Percentiles rank a stretch among this genome's conserved stretches.
These are phyloP conservation scores for Pythium brachiatum DNA, from an alignment of 352 stramenopile genomes.

Conservation along the genomic window DNA sequence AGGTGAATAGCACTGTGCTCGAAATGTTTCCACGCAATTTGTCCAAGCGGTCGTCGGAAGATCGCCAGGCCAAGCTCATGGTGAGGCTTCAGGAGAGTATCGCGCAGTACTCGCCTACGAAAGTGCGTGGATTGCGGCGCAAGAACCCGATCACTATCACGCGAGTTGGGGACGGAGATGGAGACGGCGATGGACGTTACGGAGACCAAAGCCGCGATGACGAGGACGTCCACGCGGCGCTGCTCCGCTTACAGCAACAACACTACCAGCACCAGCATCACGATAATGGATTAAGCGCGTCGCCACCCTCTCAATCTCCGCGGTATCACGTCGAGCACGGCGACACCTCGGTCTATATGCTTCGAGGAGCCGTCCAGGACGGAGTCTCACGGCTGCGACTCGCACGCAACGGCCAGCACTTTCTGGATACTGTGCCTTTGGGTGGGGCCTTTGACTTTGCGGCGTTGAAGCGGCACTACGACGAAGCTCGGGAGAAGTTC, in stretches of 20 bases:
- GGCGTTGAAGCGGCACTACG: constrained; percentile 19
- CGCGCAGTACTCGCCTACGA: constrained; percentile 49
- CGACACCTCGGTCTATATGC: constrained; percentile 44
- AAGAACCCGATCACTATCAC: constrained; percentile 15
- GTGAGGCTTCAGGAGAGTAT: constrained; percentile 45
- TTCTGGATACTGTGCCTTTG: constrained; percentile 37
- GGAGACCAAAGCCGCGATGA: neutral
- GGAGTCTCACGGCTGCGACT: constrained; percentile 43
- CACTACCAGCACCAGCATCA: neutral
- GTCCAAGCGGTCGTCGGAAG: constrained; percentile 36
- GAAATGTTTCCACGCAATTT: constrained; percentile 41
- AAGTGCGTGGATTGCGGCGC: constrained; percentile 29
- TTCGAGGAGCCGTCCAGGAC: constrained; percentile 54
- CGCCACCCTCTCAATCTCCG: neutral
- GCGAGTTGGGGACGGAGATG: neutral
- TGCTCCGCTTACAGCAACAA: constrained; percentile 15
- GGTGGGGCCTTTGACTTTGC: constrained; percentile 34
- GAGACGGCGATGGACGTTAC: neutral
- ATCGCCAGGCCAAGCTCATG: constrained; percentile 53
- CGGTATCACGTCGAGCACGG: constrained; percentile 20
- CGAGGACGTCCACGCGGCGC: constrained; percentile 15
- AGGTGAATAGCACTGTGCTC: constrained; percentile 6
- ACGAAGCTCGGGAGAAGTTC: constrained; percentile 13
- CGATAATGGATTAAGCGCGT: neutral
- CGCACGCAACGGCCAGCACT: constrained; percentile 45